These are phyloP conservation scores for Chrysoporthe deuterocubensis DNA, from an alignment of 2,329 filamentous ascomycete species.

Conservation along the genomic window DNA sequence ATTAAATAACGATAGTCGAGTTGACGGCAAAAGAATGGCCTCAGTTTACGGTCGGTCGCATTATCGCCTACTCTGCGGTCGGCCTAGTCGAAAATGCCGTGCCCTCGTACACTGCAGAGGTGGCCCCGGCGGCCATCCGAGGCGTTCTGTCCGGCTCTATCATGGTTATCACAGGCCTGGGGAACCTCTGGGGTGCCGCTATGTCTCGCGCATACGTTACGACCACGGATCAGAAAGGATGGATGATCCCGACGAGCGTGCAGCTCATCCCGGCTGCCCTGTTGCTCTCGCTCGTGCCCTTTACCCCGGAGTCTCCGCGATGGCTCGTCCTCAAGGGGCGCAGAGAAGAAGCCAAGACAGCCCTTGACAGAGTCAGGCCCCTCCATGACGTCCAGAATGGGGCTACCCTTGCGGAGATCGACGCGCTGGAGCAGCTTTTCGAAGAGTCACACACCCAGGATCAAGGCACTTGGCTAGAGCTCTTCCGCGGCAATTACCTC, in stretches of 20 bases:
- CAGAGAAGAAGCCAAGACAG: not conserved
- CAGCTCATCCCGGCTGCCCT: conserved; percentile 4
- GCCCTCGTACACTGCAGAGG: conserved; percentile 13
- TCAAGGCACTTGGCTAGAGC: conserved; percentile 4
- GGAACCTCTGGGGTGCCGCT: conserved; percentile 5
- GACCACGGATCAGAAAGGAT: not conserved
- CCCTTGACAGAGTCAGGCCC: conserved; percentile 11
- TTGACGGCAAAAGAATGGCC: conserved; percentile 7
- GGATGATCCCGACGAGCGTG: conserved; percentile 3
- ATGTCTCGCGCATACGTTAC: not conserved
- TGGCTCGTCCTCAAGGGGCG: conserved; percentile 12
- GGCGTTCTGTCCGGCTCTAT: conserved; percentile 7
- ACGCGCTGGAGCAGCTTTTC: conserved; percentile 5
- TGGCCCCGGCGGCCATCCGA: conserved; percentile 9
- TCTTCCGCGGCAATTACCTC: conserved; percentile 10
- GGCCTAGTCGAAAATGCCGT: conserved; percentile 12
- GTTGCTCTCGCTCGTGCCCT: not conserved
- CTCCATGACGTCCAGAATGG: too few relatives aligned
- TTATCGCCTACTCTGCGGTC: conserved; percentile 36
- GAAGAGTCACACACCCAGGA: not conserved
- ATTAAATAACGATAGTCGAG: conserved; percentile 2
- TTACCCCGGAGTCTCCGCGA: conserved; percentile 5
- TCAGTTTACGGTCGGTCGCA: conserved; percentile 25
- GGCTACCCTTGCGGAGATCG: not conserved
- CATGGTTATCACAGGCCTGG: not conserved